Percentiles rank a stretch among this genome's conserved stretches.
Conservation (phyloP, 352 stramenopile species). For the Nothophytophthora sp. region DNA sequence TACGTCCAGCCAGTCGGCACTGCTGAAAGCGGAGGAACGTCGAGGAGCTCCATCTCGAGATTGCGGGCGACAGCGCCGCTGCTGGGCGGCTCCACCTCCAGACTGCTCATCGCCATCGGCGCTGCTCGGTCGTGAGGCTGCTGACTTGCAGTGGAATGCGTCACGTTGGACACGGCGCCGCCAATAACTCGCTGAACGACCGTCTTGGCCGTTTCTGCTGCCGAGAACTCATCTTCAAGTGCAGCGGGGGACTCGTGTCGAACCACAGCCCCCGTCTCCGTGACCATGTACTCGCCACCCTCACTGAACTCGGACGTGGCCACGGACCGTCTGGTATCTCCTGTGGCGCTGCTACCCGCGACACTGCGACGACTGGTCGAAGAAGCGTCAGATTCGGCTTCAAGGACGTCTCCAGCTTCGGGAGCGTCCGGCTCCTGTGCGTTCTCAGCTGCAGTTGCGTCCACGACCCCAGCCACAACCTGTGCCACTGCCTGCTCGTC, state of each 20-base stretch:
- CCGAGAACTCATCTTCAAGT: not conserved
- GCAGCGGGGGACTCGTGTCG: constrained; percentile 8
- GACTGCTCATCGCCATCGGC: constrained; percentile 15
- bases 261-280: constrained; percentile 25
- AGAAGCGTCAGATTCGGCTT: constrained; percentile 22
- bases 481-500: no score
- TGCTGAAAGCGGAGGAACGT: constrained; percentile 1
- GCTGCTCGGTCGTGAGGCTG: constrained; percentile 1
- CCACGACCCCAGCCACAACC: not conserved
- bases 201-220: not conserved
- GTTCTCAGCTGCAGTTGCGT: no score
- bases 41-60: constrained; percentile 6
- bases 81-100: constrained; percentile 20
- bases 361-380: constrained; percentile 12
- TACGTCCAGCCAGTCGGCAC: constrained; percentile 20
- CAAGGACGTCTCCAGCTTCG: constrained; percentile 16
- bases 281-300: constrained; percentile 23
- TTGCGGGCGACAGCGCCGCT: constrained; percentile 14
- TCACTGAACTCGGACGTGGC: constrained; percentile 21
- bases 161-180: constrained; percentile 4
- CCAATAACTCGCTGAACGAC: constrained; percentile 24
- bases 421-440: constrained; percentile 15
- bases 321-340: constrained; percentile 12
- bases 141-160: not conserved
- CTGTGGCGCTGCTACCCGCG: constrained; percentile 10